Base-by-base conservation (phyloP, 371 early-diverging fungal genomes). In the Rozella allomycis region DNA sequence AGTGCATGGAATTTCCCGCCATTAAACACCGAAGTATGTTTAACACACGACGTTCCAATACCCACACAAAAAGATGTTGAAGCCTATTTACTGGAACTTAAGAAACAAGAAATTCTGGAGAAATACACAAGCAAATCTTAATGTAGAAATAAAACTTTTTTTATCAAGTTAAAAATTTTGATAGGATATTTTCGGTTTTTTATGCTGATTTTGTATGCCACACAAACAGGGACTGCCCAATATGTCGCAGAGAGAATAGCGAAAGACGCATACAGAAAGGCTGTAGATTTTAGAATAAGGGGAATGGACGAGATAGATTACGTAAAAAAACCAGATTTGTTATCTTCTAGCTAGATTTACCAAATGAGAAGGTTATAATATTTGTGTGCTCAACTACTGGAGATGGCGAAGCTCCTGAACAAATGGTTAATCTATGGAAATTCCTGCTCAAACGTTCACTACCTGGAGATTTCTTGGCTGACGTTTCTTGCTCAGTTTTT, bases 331-430 rank as follows among this genome's bases (percentile, higher is more conserved):
- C n/a, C n/a, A n/a, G n/a, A n/a, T n/a, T n/a, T n/a, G n/a, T n/a
- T n/a, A n/a, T n/a, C n/a, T n/a, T n/a, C n/a, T n/a, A n/a, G n/a
- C n/a, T n/a, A n/a, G n/a, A n/a, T n/a, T n/a, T n/a, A n/a, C n/a
- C n/a, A n/a, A n/a, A n/a, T n/a, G n/a, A n/a, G 23, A 23, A 23
- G 23, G 23, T 23, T 23, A 6, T 23, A 9, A 6, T 90, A n/a
- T 88, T 90, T 48, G 67, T 85, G 20, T 76, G 78, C 26, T 74
- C 90, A 0, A 87, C 87, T 0, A 80, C 83, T n/a, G 91, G 94
- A 1, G 82, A 90, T 50, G 94, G 94, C 17, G 74, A 69, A 5
- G 77, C 74, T 38, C 88, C 90, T 2, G 69, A 72, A 33, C 85
- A 77, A 42, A 90, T 91, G 94, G 30, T 71, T 62, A 47, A 49